These are phyloP conservation scores for Lentinula sp. DNA, from an alignment of 768 basidiomycete genomes.

Conservation along the genomic window DNA sequence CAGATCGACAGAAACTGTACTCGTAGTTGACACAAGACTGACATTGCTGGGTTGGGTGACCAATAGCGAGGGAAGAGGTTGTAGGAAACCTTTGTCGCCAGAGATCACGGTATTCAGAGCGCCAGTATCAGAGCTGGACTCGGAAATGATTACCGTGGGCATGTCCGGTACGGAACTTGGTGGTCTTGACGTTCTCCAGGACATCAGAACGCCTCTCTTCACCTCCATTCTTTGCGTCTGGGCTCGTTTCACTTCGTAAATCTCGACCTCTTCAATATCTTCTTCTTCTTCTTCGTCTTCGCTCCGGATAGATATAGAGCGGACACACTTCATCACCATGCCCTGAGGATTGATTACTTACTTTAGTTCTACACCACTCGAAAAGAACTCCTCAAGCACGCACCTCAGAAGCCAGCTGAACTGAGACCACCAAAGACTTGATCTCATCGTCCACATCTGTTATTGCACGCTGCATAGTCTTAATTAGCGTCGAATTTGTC, in stretches of 20 bases:
- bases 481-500: too few species aligned
- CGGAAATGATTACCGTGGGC: slow-evolving; percentile 18
- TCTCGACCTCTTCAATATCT: slow-evolving; percentile 22
- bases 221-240: slow-evolving; percentile 46
- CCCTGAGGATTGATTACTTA: too few species aligned
- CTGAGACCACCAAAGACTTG: too few species aligned
- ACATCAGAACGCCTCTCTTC: slow-evolving; percentile 38
- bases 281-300: slow-evolving; percentile 18
- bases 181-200: slow-evolving; percentile 18
- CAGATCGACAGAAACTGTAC: slow-evolving; percentile 34
- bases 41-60: slow-evolving; percentile 30
- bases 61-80: slow-evolving; percentile 10
- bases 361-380: too few species aligned
- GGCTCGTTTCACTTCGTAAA: slow-evolving; percentile 39
- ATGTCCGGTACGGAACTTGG: slow-evolving; percentile 10
- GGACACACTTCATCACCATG: too few species aligned
- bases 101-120: background rate
- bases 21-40: slow-evolving; percentile 28
- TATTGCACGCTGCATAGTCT: too few species aligned
- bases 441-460: too few species aligned
- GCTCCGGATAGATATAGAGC: slow-evolving; percentile 3
- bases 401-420: too few species aligned
- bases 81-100: background rate
- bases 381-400: too few species aligned
- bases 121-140: slow-evolving; percentile 8